phyloP scores from a whole-genome alignment of 202 grass and related monocot genomes.

The Eragrostis tef region DNA sequence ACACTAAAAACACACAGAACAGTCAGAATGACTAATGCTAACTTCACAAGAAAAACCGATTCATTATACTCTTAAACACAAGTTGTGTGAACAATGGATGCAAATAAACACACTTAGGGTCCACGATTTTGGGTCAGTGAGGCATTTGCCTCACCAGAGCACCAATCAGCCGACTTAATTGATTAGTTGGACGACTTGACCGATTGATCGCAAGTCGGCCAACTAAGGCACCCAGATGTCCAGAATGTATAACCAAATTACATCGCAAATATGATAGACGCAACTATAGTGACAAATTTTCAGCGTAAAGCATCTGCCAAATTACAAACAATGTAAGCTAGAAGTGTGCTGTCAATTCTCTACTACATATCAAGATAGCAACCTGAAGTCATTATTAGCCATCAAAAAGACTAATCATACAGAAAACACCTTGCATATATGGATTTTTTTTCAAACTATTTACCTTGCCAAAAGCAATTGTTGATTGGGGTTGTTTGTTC shows the following conservation, averaged over 20 bases:
- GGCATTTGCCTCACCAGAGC: no score
- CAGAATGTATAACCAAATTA: background rate
- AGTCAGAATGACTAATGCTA: no score
- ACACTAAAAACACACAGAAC: no score
- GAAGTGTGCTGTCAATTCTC: background rate
- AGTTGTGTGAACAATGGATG: no score
- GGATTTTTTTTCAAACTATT: conserved; percentile 11
- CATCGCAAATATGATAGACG: background rate
- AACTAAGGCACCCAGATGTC: background rate
- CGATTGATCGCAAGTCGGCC: no score
- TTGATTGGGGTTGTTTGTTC: conserved; percentile 81
- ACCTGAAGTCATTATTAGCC: background rate
- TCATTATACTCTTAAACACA: no score
- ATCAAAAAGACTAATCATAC: background rate
- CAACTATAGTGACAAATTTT: conserved; percentile 3
- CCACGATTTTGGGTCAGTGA: no score
- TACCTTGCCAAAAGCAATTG: conserved; percentile 96
- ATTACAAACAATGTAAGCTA: background rate
- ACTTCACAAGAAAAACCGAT: no score
- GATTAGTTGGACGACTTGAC: no score
- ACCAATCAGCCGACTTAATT: no score
- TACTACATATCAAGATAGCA: background rate
- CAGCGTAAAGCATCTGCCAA: background rate
- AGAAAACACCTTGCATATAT: background rate
- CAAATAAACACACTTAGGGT: no score